These are phyloP conservation scores for Graphilbum ipis-grandicollis DNA, from an alignment of 2,329 filamentous ascomycete species.

Conservation along the genomic window DNA sequence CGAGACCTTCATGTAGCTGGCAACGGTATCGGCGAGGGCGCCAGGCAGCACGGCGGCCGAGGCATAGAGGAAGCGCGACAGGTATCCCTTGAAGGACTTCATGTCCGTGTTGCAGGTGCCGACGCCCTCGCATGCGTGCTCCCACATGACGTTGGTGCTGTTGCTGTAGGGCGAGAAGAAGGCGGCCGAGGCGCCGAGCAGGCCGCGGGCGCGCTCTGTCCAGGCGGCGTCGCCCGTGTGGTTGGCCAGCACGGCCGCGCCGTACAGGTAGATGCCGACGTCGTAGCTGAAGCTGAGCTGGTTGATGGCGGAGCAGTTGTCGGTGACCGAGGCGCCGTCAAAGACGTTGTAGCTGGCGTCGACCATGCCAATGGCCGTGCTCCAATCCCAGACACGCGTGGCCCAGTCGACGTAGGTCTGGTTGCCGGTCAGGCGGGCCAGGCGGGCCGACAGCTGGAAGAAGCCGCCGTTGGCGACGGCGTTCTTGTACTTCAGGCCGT, in stretches of 20 bases:
- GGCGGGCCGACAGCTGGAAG: conserved; percentile 62
- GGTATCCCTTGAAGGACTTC: conserved; percentile 51
- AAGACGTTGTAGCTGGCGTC: conserved; percentile 35
- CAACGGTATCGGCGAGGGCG: conserved; percentile 28
- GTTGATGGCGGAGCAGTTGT: conserved; percentile 36
- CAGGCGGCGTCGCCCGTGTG: conserved; percentile 32
- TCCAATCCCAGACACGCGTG: conserved; percentile 49
- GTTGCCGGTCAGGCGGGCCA: conserved; percentile 53
- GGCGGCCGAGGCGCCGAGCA: conserved; percentile 28
- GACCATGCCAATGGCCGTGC: conserved; percentile 36
- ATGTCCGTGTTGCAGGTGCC: conserved; percentile 44
- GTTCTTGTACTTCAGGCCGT: conserved; percentile 72
- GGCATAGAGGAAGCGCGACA: conserved; percentile 46
- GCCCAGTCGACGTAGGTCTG: conserved; percentile 51
- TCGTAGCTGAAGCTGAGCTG: conserved; percentile 47
- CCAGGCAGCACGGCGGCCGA: conserved; percentile 40
- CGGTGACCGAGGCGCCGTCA: conserved; percentile 40
- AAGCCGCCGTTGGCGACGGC: conserved; percentile 66
- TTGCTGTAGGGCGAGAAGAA: conserved; percentile 23
- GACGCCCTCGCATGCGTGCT: conserved; percentile 45
- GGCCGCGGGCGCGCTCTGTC: conserved; percentile 30
- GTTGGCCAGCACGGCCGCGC: conserved; percentile 46
- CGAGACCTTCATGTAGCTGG: conserved; percentile 29
- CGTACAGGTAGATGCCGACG: conserved; percentile 47
- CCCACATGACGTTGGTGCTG: conserved; percentile 43